Base-by-base conservation (phyloP, 2,329 filamentous ascomycete genomes). In the Clonostachys sp. region DNA sequence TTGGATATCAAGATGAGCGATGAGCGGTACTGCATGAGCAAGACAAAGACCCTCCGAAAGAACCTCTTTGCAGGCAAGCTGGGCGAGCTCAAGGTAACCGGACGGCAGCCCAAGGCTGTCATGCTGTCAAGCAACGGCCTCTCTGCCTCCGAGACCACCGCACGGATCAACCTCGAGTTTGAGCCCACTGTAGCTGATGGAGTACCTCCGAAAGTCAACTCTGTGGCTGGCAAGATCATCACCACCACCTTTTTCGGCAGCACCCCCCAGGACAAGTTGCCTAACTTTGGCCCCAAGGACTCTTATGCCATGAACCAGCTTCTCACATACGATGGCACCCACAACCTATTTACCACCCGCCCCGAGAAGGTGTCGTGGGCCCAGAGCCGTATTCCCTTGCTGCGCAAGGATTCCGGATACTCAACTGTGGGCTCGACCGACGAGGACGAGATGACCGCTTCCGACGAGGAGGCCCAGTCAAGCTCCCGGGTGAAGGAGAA, bases 331-430 rank as follows among this genome's bases (percentile, higher is more conserved):
- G 67, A 69, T 4, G 72, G 66, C 14, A 72, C 71, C 2, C 68
- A 67, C 16, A 52, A 62, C 12, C 61, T 80, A 6, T 64, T 68
- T 38, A 55, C 68, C 13, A 56, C 70, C 12, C 48, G 65, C 0
- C 43, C 71, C 5, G 63, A 62, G 6, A 57, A 62, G 13, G 49
- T 68, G 12, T 53, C 55, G 18, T 82, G 79, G 79, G 54, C 51
- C 17, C 60, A 70, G 46, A 61, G 63, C 34, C 56, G 63, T 24
- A 57, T 61, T 9, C 48, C 55, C 4, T 53, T 58, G 20, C 56
- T 55, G 2, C 68, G 76, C 33, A 69, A 77, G 17, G 77, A 81
- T 55, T 81, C 78, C 3, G 77, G 78, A 8, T 81, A 80, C 57
- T 68, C 68, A 12, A 65, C 72, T n/a, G 59, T 63, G 45, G 36